phyloP scores from a whole-genome alignment of 2,329 filamentous ascomycete genomes.

The Colletotrichum sp. region DNA sequence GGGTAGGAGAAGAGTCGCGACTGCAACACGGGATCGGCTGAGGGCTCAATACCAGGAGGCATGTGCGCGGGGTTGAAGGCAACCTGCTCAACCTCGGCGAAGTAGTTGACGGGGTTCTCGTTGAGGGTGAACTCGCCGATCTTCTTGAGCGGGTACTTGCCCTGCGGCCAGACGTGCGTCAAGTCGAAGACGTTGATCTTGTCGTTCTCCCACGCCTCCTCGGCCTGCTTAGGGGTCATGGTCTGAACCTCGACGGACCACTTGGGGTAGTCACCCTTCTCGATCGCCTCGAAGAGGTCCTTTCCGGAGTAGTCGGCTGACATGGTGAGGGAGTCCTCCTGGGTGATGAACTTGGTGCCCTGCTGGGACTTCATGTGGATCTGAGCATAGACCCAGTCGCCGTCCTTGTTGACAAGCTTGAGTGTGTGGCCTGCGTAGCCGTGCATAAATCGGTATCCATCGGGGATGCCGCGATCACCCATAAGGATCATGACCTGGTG shows the following conservation, averaged over 20 bases:
- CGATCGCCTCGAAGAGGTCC: conserved; percentile 43
- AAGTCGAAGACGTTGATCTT: conserved; percentile 59
- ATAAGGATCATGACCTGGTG: conserved; percentile 60
- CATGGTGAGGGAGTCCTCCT: conserved; percentile 37
- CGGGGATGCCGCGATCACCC: conserved; percentile 51
- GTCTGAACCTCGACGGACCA: conserved; percentile 61
- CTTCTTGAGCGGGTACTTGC: conserved; percentile 64
- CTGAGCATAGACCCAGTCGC: conserved; percentile 53
- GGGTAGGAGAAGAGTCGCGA: conserved; percentile 65
- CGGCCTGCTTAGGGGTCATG: conserved; percentile 56
- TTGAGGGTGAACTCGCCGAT: conserved; percentile 69
- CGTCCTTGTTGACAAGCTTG: conserved; percentile 48
- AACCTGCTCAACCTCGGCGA: conserved; percentile 71
- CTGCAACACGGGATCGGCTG: conserved; percentile 66
- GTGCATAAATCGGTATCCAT: conserved; percentile 49
- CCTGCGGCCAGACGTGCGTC: conserved; percentile 62
- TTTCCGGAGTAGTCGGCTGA: conserved; percentile 56
- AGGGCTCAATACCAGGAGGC: conserved; percentile 66
- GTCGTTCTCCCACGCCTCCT: conserved; percentile 33
- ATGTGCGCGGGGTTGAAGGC: conserved; percentile 69
- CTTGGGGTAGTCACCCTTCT: conserved; percentile 45
- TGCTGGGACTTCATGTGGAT: conserved; percentile 53
- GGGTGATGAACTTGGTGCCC: conserved; percentile 48
- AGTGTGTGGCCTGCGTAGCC: conserved; percentile 54
- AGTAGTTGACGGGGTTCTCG: conserved; percentile 70